These are phyloP conservation scores for Cadophora malorum DNA, from an alignment of 2,329 filamentous ascomycete species.

Conservation along the genomic window DNA sequence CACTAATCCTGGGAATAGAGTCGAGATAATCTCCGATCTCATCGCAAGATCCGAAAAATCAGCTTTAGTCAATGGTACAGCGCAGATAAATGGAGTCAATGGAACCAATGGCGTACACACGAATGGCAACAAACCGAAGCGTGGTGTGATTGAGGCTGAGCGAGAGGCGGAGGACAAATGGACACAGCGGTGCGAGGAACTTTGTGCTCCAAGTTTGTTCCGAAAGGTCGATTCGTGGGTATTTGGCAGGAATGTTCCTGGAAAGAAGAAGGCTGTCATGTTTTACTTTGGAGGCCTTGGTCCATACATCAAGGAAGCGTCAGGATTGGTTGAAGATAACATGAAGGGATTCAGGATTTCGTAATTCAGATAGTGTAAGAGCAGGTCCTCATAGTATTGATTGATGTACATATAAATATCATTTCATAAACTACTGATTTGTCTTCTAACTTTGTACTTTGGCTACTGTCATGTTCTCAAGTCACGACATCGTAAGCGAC, in stretches of 20 bases:
- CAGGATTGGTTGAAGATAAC: not conserved
- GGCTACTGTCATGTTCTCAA: too few relatives aligned
- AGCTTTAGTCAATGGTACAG: not conserved
- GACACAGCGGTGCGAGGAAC: constrained; percentile 3
- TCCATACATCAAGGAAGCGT: not conserved
- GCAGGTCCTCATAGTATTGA: not conserved
- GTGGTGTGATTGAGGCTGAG: constrained; percentile 7
- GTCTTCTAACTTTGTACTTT: too few relatives aligned
- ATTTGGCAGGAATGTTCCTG: constrained; percentile 3
- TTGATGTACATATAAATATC: not conserved
- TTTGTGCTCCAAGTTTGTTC: not conserved
- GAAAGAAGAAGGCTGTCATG: constrained; percentile 6
- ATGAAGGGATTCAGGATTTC: constrained; percentile 1
- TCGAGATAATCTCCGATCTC: constrained; percentile 41
- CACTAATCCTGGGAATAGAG: constrained; percentile 20
- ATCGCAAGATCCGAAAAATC: not conserved
- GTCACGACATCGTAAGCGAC: too few relatives aligned
- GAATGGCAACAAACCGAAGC: not conserved
- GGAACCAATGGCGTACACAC: not conserved
- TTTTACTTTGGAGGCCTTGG: constrained; percentile 8
- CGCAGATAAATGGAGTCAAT: not conserved
- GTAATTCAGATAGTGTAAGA: not conserved
- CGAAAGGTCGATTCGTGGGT: constrained; percentile 15
- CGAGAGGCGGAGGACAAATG: not conserved
- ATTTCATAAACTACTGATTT: too few relatives aligned